Conservation (phyloP, 306 rosid genomes). For the Leucaena leucocephala region DNA sequence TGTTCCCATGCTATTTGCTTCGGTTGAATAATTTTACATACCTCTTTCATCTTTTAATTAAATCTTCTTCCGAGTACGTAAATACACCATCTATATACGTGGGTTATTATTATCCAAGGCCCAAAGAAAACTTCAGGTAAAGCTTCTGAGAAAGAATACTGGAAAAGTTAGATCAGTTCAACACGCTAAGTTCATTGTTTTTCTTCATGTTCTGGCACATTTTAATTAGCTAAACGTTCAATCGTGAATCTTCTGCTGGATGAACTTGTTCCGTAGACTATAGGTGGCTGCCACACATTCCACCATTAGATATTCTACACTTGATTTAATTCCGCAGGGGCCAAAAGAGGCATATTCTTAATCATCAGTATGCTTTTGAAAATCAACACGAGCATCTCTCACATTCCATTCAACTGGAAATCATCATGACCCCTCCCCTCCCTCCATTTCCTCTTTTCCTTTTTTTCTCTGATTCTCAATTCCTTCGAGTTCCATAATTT, state of each 20-base stretch:
- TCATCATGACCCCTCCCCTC: constrained; percentile 34
- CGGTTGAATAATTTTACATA: not conserved
- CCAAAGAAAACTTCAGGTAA: constrained; percentile 41
- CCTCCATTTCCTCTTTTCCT: constrained; percentile 11
- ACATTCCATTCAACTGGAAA: constrained; percentile 32
- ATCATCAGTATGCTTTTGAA: constrained; percentile 46
- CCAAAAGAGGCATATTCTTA: constrained; percentile 48
- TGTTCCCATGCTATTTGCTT: not conserved
- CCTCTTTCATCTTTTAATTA: not conserved
- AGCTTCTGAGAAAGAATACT: constrained; percentile 42
- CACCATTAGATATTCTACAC: constrained; percentile 25
- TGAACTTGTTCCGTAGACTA: constrained; percentile 35
- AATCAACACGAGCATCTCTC: constrained; percentile 37
- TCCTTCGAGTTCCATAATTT: not conserved
- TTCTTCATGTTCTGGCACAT: constrained; percentile 37
- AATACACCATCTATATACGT: not conserved
- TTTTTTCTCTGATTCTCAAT: constrained; percentile 14
- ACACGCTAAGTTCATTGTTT: not conserved
- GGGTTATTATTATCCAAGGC: not conserved
- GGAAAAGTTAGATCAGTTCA: constrained; percentile 30
- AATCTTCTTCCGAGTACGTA: not conserved
- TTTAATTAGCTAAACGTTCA: not conserved
- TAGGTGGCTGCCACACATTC: constrained; percentile 16
- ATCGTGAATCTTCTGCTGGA: constrained; percentile 33
- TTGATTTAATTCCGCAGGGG: constrained; percentile 17